phyloP scores from a whole-genome alignment of 306 rosid genomes.

The Pyrus pyrifolia region DNA sequence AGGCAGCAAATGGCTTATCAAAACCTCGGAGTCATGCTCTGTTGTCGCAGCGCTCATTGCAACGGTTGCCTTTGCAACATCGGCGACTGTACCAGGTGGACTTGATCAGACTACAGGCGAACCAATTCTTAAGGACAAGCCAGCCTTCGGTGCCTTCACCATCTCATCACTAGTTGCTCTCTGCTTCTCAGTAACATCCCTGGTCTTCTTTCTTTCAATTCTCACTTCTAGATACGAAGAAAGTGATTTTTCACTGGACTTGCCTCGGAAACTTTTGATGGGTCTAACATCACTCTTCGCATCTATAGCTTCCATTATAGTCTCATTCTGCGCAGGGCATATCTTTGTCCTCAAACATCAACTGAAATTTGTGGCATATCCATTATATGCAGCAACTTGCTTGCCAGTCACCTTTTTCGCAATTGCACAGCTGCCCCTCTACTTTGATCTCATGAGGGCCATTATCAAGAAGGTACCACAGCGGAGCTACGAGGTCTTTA shows the following conservation, averaged over 20 bases:
- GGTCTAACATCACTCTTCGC: constrained; percentile 40
- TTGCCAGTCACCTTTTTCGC: constrained; percentile 35
- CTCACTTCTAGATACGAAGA: constrained; percentile 42
- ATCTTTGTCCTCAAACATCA: constrained; percentile 23
- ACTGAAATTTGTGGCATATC: constrained; percentile 24
- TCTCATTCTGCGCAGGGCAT: constrained; percentile 42
- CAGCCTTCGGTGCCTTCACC: constrained; percentile 17
- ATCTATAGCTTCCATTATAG: constrained; percentile 38
- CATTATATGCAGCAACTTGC: constrained; percentile 36
- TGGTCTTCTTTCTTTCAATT: constrained; percentile 38
- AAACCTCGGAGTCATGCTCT: constrained; percentile 53
- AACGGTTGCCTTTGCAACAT: constrained; percentile 40
- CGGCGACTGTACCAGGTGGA: constrained; percentile 41
- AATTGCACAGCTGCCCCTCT: constrained; percentile 39
- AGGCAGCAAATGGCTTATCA: constrained; percentile 44
- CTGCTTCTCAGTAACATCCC: constrained; percentile 27
- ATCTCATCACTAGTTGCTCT: constrained; percentile 23
- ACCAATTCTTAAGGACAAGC: constrained; percentile 23
- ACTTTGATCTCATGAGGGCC: constrained; percentile 45
- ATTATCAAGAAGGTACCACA: constrained; percentile 31
- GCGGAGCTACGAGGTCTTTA: constrained; percentile 20
- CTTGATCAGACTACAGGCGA: constrained; percentile 8
- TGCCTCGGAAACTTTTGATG: constrained; percentile 32
- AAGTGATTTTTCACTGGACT: constrained; percentile 24
- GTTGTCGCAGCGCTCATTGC: constrained; percentile 57